Evolutionary conservation across 441 rosid species (phyloP).

Genomic region (Erodium chrysanthum): DNA sequence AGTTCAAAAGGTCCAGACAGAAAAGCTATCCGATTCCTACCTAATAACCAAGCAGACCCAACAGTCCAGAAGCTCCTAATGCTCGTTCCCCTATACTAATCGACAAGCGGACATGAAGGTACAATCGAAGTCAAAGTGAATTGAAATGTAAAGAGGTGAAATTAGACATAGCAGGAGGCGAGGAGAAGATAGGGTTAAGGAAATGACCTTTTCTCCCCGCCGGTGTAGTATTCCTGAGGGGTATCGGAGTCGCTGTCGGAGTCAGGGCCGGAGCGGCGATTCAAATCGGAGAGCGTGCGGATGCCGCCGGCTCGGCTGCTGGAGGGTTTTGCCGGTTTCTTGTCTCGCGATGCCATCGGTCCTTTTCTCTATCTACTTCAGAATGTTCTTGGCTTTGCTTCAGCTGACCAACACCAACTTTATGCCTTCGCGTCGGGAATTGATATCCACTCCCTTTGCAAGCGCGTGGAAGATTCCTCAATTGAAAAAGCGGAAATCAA

Average conservation of each 20-base stretch:
- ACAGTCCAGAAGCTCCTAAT: neutral
- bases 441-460: too few species aligned
- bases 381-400: neutral
- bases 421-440: too few species aligned
- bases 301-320: slow-evolving; percentile 51
- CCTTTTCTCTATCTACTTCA: too few species aligned
- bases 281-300: slow-evolving; percentile 82
- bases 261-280: slow-evolving; percentile 62
- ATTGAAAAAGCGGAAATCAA: too few species aligned
- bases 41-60: neutral
- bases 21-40: neutral
- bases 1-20: too few species aligned
- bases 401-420: too few species aligned
- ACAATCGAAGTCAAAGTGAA: neutral
- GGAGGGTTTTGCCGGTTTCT: slow-evolving; percentile 61
- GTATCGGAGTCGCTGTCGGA: slow-evolving; percentile 79
- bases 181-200: neutral
- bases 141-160: neutral
- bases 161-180: neutral
- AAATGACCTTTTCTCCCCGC: slow-evolving; percentile 80
- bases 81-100: too few species aligned
- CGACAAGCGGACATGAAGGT: too few species aligned
- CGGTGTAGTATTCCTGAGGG: slow-evolving; percentile 87
- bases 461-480: too few species aligned
- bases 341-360: slow-evolving; percentile 64